These are phyloP conservation scores for Phytophthora chlamydospora DNA, from an alignment of 352 stramenopile genomes.

Conservation along the genomic window DNA sequence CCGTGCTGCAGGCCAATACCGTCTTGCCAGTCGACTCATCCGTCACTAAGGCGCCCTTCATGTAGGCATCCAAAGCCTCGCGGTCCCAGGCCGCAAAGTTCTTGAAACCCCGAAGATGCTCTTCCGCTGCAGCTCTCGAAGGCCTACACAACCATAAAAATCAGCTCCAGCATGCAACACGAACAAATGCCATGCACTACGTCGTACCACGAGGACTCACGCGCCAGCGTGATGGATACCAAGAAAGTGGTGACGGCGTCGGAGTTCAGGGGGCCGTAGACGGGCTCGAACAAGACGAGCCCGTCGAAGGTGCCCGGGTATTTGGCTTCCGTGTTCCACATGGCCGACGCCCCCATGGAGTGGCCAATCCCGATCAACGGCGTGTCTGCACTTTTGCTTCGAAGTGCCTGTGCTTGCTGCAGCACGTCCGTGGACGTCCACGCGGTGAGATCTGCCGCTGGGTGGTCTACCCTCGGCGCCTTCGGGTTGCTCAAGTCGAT, in stretches of 20 bases:
- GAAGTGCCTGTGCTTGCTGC: conserved; percentile 29
- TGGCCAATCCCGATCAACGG: conserved; percentile 57
- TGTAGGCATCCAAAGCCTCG: conserved; percentile 40
- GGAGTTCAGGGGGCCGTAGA: conserved; percentile 31
- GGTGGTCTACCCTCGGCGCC: conserved; percentile 42
- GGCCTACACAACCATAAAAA: conserved; percentile 24
- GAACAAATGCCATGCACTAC: background rate
- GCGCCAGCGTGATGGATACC: conserved; percentile 46
- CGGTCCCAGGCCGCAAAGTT: conserved; percentile 52
- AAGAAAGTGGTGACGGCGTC: conserved; percentile 35
- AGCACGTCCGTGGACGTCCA: conserved; percentile 39
- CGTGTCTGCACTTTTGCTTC: conserved; percentile 11
- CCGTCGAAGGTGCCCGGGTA: conserved; percentile 53
- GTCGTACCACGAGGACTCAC: conserved; percentile 33
- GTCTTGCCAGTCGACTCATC: conserved; percentile 23
- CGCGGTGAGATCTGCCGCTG: conserved; percentile 20
- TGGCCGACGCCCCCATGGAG: conserved; percentile 48
- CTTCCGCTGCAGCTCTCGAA: conserved; percentile 26
- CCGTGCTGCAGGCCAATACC: conserved; percentile 38
- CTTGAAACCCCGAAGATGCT: conserved; percentile 38
- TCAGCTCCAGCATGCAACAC: background rate
- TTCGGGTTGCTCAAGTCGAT: conserved; percentile 35
- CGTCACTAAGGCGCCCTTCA: conserved; percentile 34
- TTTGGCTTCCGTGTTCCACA: conserved; percentile 47
- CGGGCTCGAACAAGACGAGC: conserved; percentile 53